A percentile compares a stretch with the other conserved stretches of the same genome.
phyloP scores from a whole-genome alignment of 208 protist genomes.

The Acanthamoeba pearcei region DNA sequence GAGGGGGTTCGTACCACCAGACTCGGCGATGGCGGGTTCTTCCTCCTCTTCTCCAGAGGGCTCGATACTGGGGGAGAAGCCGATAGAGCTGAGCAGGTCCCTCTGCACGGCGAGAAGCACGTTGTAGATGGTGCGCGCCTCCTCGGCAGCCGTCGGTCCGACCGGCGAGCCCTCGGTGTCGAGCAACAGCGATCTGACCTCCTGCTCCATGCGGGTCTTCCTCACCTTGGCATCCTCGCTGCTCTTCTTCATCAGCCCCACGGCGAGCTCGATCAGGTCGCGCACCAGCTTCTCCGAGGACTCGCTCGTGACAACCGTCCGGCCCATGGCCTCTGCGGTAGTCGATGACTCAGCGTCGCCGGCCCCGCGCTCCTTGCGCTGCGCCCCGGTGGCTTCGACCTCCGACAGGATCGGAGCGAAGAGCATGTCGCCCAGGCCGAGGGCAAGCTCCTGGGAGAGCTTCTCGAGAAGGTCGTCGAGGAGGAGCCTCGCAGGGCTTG shows the following conservation, averaged over 20 bases:
- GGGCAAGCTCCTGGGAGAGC: not conserved
- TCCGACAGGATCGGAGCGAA: not conserved
- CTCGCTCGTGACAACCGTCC: not conserved
- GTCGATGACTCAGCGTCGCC: not conserved
- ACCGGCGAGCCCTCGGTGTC: not conserved
- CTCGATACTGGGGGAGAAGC: not conserved
- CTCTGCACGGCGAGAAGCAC: conserved; percentile 34
- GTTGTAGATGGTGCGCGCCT: conserved; percentile 52
- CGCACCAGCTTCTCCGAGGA: conserved; percentile 31
- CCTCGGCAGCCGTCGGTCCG: conserved; percentile 20
- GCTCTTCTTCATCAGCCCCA: not conserved
- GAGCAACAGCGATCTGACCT: not conserved
- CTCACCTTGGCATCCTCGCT: conserved; percentile 31
- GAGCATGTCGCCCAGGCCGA: conserved; percentile 1
- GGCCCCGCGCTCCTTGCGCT: not conserved
- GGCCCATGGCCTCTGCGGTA: not conserved
- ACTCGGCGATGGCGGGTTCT: not conserved
- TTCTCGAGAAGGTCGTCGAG: conserved; percentile 51
- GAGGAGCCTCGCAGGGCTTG: conserved; percentile 4
- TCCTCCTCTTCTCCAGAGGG: not conserved
- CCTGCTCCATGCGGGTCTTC: conserved; percentile 6
- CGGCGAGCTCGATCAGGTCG: not conserved
- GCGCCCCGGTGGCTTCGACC: not conserved
- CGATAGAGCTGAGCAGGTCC: conserved; percentile 1
- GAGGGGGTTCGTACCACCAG: not conserved